phyloP scores from a whole-genome alignment of 2,329 filamentous ascomycete genomes.

The Monosporascus cannonballus region DNA sequence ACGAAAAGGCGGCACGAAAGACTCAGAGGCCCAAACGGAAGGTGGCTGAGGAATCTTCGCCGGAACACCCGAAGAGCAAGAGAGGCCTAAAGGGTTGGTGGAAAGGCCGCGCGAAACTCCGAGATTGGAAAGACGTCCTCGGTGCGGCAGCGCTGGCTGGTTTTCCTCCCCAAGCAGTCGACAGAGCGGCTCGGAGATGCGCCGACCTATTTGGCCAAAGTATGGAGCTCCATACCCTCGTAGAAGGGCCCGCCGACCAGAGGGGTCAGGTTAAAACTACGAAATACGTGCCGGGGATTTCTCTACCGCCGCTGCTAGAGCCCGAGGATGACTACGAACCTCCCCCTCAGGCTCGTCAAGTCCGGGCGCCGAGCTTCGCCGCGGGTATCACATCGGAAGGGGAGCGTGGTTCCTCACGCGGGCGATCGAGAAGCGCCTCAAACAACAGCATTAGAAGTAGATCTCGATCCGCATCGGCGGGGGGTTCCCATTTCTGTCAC shows the following conservation, averaged over 20 bases:
- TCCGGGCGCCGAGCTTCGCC: background rate
- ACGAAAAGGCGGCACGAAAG: background rate
- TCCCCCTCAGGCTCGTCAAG: background rate
- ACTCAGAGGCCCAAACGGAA: background rate
- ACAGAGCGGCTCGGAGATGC: constrained; percentile 67
- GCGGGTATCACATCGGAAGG: constrained; percentile 4
- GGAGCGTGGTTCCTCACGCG: constrained; percentile 3
- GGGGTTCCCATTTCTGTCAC: constrained; percentile 28
- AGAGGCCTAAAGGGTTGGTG: background rate
- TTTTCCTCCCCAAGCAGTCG: constrained; percentile 59
- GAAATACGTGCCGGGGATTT: constrained; percentile 24
- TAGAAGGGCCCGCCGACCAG: constrained; percentile 23
- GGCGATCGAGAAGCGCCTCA: background rate
- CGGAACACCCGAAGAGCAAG: background rate
- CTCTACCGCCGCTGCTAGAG: constrained; percentile 5
- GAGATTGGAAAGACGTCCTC: constrained; percentile 83
- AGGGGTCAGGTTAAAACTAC: constrained; percentile 10
- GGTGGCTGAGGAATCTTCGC: background rate
- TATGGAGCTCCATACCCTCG: constrained; percentile 57
- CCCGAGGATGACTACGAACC: constrained; percentile 9
- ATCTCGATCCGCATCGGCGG: constrained; percentile 15
- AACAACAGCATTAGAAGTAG: constrained; percentile 3
- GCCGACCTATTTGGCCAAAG: constrained; percentile 66
- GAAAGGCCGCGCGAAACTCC: constrained; percentile 23
- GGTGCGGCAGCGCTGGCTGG: constrained; percentile 71